Percentiles rank a stretch among this genome's conserved stretches.
Conservation (phyloP, 495 filamentous ascomycete species). For the Platismatia glauca region DNA sequence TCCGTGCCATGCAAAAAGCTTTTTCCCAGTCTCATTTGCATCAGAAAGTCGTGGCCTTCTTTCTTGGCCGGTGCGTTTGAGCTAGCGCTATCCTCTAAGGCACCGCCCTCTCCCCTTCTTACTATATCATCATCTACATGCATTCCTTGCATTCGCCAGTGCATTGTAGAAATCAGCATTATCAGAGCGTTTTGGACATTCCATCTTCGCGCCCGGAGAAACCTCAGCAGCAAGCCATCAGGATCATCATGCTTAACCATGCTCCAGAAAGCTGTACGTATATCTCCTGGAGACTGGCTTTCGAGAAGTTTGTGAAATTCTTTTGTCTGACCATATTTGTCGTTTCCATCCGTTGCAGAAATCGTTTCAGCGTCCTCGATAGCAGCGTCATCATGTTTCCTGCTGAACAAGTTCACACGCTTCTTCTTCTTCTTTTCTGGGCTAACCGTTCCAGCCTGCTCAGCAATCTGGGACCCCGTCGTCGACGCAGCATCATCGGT, state of each 20-base stretch:
- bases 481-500: conserved; percentile 21
- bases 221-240: conserved; percentile 77
- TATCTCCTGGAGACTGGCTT: conserved; percentile 62
- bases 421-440: conserved; percentile 56
- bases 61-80: conserved; percentile 43
- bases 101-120: conserved; percentile 60
- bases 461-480: conserved; percentile 25
- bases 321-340: conserved; percentile 89
- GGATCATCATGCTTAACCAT: conserved; percentile 97
- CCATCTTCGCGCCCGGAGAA: conserved; percentile 92
- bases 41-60: conserved; percentile 71
- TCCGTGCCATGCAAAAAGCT: conserved; percentile 86
- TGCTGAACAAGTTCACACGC: conserved; percentile 38
- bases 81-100: conserved; percentile 50
- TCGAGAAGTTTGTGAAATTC: conserved; percentile 74
- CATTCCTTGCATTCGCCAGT: conserved; percentile 74
- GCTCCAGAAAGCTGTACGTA: conserved; percentile 78
- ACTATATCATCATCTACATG: conserved; percentile 85
- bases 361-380: not conserved
- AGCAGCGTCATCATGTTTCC: conserved; percentile 48
- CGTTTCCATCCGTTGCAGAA: conserved; percentile 51
- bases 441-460: conserved; percentile 7
- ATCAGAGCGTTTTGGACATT: conserved; percentile 85
- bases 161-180: conserved; percentile 91
- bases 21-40: conserved; percentile 85